Percentiles rank a stretch among this genome's conserved stretches.
These are phyloP conservation scores for Lentithecium fluviatile DNA, from an alignment of 495 filamentous ascomycete species.

Conservation along the genomic window DNA sequence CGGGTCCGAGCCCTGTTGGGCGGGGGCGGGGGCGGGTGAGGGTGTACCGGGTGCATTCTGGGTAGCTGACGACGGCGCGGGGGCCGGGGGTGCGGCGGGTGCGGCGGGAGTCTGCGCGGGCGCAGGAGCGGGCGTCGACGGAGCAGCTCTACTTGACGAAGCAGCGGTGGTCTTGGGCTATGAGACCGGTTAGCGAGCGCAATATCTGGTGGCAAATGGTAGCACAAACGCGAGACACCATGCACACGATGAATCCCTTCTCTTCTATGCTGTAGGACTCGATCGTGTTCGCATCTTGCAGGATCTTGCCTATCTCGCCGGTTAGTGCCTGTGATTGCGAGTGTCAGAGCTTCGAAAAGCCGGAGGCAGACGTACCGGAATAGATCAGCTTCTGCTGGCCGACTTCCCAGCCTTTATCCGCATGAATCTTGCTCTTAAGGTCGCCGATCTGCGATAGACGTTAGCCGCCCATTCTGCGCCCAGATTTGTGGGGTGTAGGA, in stretches of 20 bases:
- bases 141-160: constrained; percentile 55
- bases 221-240: constrained; percentile 80
- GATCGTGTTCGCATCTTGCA: constrained; percentile 94
- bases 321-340: constrained; percentile 13
- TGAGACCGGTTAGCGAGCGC: constrained; percentile 13
- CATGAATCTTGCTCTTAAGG: constrained; percentile 84
- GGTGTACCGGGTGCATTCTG: constrained; percentile 62
- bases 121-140: constrained; percentile 60
- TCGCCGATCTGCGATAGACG: constrained; percentile 63
- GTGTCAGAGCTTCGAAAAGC: constrained; percentile 5
- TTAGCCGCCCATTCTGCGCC: constrained; percentile 1
- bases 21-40: constrained; percentile 68
- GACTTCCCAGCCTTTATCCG: constrained; percentile 88
- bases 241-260: constrained; percentile 98
- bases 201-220: constrained; percentile 1
- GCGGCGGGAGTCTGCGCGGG: constrained; percentile 70
- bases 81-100: constrained; percentile 56
- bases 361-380: constrained; percentile 64
- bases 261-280: constrained; percentile 97
- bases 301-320: constrained; percentile 77
- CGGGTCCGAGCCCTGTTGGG: constrained; percentile 46
- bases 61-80: constrained; percentile 62
- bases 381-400: constrained; percentile 93
- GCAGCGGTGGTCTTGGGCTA: constrained; percentile 68
- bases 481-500: constrained; percentile 7